A percentile compares a stretch with the other conserved stretches of the same genome.
Conservation (phyloP, 441 rosid genomes). For the Cnidoscolus chayamansa region DNA sequence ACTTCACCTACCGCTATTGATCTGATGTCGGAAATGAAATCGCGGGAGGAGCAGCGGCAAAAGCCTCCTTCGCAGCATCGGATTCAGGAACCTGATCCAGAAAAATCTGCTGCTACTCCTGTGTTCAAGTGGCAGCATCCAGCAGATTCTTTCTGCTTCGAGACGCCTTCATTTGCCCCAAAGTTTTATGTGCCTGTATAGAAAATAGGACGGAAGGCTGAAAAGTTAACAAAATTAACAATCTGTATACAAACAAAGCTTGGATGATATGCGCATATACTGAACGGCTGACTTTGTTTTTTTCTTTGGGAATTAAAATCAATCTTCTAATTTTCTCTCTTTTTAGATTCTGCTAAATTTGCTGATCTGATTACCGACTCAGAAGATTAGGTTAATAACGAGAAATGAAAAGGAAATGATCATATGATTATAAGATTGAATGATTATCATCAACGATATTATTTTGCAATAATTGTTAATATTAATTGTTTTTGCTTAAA, state of each 20-base stretch:
- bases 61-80: constrained; percentile 16
- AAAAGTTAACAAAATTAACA: neutral
- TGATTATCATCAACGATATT: too few relatives aligned
- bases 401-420: neutral
- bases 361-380: too few relatives aligned
- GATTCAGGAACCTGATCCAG: constrained; percentile 24
- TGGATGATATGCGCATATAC: neutral
- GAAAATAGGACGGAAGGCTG: neutral
- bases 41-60: constrained; percentile 28
- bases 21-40: constrained; percentile 29
- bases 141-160: constrained; percentile 71
- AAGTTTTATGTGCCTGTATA: constrained; percentile 56
- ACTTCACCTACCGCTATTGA: constrained; percentile 49
- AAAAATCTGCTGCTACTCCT: constrained; percentile 14
- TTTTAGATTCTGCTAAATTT: too few relatives aligned
- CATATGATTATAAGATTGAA: too few relatives aligned
- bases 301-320: too few relatives aligned
- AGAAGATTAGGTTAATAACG: neutral
- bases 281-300: constrained; percentile 4
- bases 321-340: too few relatives aligned
- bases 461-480: too few relatives aligned
- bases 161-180: constrained; percentile 41
- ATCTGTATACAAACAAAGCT: constrained; percentile 2
- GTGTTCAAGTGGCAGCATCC: constrained; percentile 88
- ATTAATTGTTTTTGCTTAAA: too few relatives aligned